Conservation (phyloP, 2,329 filamentous ascomycete species). For the Aaosphaeria pasadenensis region DNA sequence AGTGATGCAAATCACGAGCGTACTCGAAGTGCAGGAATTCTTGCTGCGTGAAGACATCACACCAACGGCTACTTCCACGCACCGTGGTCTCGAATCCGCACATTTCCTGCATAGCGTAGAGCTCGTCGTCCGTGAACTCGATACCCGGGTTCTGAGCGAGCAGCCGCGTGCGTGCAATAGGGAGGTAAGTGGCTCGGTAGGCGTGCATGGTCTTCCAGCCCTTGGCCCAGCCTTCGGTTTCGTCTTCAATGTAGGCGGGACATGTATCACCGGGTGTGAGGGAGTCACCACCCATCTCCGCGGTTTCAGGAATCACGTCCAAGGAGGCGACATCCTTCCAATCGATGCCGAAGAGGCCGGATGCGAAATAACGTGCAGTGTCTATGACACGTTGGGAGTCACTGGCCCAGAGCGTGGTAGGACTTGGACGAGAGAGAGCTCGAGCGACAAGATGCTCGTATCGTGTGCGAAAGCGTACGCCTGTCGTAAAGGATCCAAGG, state of each 20-base stretch:
- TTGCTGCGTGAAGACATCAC: constrained; percentile 51
- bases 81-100: constrained; percentile 59
- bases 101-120: constrained; percentile 61
- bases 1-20: constrained; percentile 57
- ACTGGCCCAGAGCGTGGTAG: constrained; percentile 51
- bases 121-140: constrained; percentile 44
- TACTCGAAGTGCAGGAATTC: constrained; percentile 59
- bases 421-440: constrained; percentile 9
- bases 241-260: constrained; percentile 36
- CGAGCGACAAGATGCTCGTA: constrained; percentile 47
- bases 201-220: constrained; percentile 47
- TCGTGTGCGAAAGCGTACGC: constrained; percentile 52
- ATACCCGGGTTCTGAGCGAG: constrained; percentile 42
- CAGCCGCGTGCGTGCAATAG: constrained; percentile 45
- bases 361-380: constrained; percentile 54
- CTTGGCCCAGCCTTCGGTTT: constrained; percentile 47
- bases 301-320: constrained; percentile 52
- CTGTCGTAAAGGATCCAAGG: constrained; percentile 53
- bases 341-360: constrained; percentile 54
- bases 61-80: constrained; percentile 55
- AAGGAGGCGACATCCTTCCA: constrained; percentile 41
- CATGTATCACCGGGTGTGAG: constrained; percentile 55
- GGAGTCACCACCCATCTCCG: constrained; percentile 51
- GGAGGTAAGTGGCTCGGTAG: constrained; percentile 50
- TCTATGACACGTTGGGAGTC: constrained; percentile 54